These are phyloP conservation scores for Aspergillus piperis DNA, from an alignment of 2,329 filamentous ascomycete species.

Conservation along the genomic window DNA sequence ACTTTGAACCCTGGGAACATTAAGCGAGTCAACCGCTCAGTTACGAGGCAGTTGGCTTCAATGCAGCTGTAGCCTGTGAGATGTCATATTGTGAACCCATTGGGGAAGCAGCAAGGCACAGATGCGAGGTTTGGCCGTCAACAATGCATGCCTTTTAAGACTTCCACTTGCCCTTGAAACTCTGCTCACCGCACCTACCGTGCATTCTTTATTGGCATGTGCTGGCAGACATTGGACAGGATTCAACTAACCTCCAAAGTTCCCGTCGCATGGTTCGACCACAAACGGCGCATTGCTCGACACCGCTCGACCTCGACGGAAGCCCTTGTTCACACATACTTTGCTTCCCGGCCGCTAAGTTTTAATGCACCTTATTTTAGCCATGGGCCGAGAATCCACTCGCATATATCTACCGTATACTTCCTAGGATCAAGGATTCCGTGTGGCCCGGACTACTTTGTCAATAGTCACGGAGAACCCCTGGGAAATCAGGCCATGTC, in stretches of 20 bases:
- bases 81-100: conserved; percentile 14
- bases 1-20: conserved; percentile 8
- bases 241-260: conserved; percentile 6
- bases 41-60: conserved; percentile 2
- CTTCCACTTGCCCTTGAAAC: conserved; percentile 5
- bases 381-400: background rate
- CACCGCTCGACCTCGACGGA: conserved; percentile 3
- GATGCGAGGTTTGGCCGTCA: conserved; percentile 10
- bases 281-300: conserved; percentile 6
- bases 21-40: conserved; percentile 2
- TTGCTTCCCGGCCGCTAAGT: background rate
- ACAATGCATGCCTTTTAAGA: conserved; percentile 5
- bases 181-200: conserved; percentile 20
- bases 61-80: conserved; percentile 16
- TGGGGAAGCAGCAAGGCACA: conserved; percentile 13
- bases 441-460: conserved; percentile 5
- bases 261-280: conserved; percentile 6
- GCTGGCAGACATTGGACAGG: conserved; percentile 7
- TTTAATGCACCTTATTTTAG: background rate
- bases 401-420: background rate
- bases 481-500: conserved; percentile 14
- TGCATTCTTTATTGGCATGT: conserved; percentile 22
- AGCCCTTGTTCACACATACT: background rate
- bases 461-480: conserved; percentile 7
- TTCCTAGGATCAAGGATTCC: background rate